A percentile compares a stretch with the other conserved stretches of the same genome.
Evolutionary conservation across 768 basidiomycete genomes (phyloP).

Genomic region (Dacryopinax primogenitus): DNA sequence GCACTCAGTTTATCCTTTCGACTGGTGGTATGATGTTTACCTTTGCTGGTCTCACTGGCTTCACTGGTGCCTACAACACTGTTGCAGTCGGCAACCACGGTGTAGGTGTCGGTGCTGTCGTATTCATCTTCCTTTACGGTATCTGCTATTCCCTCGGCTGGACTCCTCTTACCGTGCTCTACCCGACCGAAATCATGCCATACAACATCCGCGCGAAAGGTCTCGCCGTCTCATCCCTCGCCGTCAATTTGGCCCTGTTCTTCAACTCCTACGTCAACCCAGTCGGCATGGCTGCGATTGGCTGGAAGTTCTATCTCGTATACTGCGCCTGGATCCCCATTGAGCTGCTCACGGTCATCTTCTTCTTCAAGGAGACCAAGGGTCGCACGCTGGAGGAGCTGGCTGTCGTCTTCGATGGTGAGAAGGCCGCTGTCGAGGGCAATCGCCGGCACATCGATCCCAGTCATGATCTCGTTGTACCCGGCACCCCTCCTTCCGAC

Average conservation of each 20-base stretch:
- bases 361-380: slow-evolving; percentile 50
- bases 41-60: slow-evolving; percentile 9
- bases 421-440: slow-evolving; percentile 33
- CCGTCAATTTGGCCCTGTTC: slow-evolving; percentile 41
- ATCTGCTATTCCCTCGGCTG: slow-evolving; percentile 10
- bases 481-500: background rate
- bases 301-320: slow-evolving; percentile 50
- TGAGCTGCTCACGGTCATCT: slow-evolving; percentile 44
- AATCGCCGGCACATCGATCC: background rate
- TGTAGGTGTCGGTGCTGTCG: slow-evolving; percentile 11
- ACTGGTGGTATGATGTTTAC: slow-evolving; percentile 9
- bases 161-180: slow-evolving; percentile 19
- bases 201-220: slow-evolving; percentile 51
- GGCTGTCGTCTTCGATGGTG: slow-evolving; percentile 60
- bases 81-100: slow-evolving; percentile 10
- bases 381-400: slow-evolving; percentile 45
- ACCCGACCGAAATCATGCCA: slow-evolving; percentile 53
- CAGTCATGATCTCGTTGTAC: background rate
- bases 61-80: slow-evolving; percentile 10
- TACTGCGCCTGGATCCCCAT: slow-evolving; percentile 37
- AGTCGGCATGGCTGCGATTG: slow-evolving; percentile 42
- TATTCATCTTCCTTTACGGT: slow-evolving; percentile 10
- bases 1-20: background rate
- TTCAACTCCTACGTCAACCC: slow-evolving; percentile 59
- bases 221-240: slow-evolving; percentile 48